These are phyloP conservation scores for Daldinia decipiens DNA, from an alignment of 495 filamentous ascomycete genomes.

Conservation along the genomic window DNA sequence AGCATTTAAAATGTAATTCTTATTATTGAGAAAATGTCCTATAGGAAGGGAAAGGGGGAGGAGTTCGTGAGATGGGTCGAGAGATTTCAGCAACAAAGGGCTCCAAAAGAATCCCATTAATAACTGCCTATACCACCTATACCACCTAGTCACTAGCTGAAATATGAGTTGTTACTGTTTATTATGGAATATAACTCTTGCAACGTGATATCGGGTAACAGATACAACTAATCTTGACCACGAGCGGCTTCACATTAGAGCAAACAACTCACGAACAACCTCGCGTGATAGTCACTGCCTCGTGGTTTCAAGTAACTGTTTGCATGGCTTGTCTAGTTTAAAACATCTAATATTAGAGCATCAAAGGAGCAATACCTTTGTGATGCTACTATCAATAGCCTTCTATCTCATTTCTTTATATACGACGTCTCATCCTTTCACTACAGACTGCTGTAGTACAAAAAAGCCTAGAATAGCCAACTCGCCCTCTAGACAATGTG, in stretches of 20 bases:
- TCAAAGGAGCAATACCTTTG: not conserved
- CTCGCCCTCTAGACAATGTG: conserved; percentile 8
- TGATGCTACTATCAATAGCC: not conserved
- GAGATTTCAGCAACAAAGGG: not conserved
- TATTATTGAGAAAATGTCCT: not conserved
- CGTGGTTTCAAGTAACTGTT: not conserved
- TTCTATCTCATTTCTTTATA: conserved; percentile 18
- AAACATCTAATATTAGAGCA: not conserved
- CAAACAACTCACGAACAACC: conserved; percentile 7
- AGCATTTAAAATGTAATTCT: too few relatives aligned
- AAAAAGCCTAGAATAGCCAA: conserved; percentile 8
- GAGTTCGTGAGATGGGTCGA: not conserved
- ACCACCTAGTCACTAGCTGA: not conserved
- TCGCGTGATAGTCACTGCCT: not conserved
- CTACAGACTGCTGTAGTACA: conserved; percentile 22
- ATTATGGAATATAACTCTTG: not conserved
- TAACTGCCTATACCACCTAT: not conserved
- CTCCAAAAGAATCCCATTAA: not conserved
- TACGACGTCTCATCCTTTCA: conserved; percentile 4
- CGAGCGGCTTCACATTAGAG: not conserved
- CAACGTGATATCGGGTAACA: not conserved
- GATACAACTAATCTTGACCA: not conserved
- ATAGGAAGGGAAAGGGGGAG: not conserved
- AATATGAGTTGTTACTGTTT: not conserved
- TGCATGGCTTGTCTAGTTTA: not conserved